Evolutionary conservation across 208 protist genomes (phyloP).

Genomic region (Borovskyia barvae): DNA sequence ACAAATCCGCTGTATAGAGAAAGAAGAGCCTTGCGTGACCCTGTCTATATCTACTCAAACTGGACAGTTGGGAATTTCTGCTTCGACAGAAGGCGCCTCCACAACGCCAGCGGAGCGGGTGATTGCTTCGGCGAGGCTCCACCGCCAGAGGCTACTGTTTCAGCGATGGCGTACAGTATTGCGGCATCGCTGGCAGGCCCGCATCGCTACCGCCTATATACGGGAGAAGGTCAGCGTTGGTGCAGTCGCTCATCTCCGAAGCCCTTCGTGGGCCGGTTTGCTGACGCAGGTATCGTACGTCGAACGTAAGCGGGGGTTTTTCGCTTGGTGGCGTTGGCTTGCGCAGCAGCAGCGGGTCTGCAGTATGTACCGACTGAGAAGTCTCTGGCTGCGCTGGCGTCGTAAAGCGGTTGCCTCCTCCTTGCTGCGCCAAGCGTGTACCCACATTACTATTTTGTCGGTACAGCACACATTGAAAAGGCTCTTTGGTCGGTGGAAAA

Average conservation of each 20-base stretch:
- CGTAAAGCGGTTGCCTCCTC: neutral
- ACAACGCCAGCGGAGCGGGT: too few relatives aligned
- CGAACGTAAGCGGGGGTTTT: slow-evolving; percentile 50
- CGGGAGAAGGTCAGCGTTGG: slow-evolving; percentile 17
- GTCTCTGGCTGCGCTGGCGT: slow-evolving; percentile 4
- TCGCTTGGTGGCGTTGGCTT: slow-evolving; percentile 29
- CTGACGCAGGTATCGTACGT: slow-evolving; percentile 33
- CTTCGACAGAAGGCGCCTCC: too few relatives aligned
- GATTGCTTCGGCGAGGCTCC: too few relatives aligned
- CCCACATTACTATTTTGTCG: neutral
- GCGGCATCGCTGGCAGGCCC: slow-evolving; percentile 28
- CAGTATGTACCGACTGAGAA: neutral
- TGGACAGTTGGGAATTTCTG: too few relatives aligned
- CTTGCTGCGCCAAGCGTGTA: neutral
- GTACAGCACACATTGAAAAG: neutral
- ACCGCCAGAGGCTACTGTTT: too few relatives aligned
- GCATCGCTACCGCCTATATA: slow-evolving; percentile 18
- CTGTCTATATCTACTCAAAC: too few relatives aligned
- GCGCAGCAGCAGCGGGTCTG: slow-evolving; percentile 1
- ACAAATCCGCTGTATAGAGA: too few relatives aligned
- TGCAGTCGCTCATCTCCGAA: slow-evolving; percentile 4
- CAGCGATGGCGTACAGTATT: slow-evolving; percentile 25
- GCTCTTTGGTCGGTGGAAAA: slow-evolving; percentile 27
- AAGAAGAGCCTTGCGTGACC: too few relatives aligned
- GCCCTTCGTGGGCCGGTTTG: slow-evolving; percentile 19